Conservation (phyloP, 805 yeast species). For the Candida coquimbonensis region DNA sequence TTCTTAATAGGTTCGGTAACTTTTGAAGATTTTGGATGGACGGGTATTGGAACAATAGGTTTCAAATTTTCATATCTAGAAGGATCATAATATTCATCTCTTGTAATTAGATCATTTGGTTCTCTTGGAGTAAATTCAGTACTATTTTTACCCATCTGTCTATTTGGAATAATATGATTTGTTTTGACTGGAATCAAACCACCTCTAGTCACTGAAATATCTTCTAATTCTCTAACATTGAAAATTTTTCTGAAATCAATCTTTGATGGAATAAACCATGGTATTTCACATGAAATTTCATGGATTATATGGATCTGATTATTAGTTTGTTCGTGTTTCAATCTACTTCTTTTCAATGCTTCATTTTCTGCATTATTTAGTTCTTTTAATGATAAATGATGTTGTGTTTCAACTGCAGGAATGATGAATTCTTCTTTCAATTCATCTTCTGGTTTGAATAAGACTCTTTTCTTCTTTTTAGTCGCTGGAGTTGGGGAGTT, state of each 20-base stretch:
- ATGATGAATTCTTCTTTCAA: neutral
- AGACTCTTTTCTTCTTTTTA: neutral
- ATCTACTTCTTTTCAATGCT: too few relatives aligned
- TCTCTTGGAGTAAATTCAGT: too few relatives aligned
- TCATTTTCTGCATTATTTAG: too few relatives aligned
- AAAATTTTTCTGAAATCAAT: neutral
- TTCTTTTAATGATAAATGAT: too few relatives aligned
- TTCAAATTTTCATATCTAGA: too few relatives aligned
- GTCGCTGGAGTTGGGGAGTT: neutral
- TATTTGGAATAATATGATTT: neutral
- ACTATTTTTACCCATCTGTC: too few relatives aligned
- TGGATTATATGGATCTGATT: too few relatives aligned
- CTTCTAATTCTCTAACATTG: neutral
- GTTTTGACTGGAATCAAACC: neutral
- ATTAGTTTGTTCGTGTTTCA: too few relatives aligned
- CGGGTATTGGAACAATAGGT: neutral
- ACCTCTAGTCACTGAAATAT: conserved; percentile 1
- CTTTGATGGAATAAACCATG: neutral
- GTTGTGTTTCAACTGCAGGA: neutral
- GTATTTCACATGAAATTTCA: neutral
- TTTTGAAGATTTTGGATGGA: neutral
- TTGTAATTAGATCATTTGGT: too few relatives aligned
- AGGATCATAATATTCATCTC: too few relatives aligned
- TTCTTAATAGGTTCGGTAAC: neutral
- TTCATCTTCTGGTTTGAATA: neutral